Base-by-base conservation (phyloP, 2,329 filamentous ascomycete species). In the Epichloe baconii region DNA sequence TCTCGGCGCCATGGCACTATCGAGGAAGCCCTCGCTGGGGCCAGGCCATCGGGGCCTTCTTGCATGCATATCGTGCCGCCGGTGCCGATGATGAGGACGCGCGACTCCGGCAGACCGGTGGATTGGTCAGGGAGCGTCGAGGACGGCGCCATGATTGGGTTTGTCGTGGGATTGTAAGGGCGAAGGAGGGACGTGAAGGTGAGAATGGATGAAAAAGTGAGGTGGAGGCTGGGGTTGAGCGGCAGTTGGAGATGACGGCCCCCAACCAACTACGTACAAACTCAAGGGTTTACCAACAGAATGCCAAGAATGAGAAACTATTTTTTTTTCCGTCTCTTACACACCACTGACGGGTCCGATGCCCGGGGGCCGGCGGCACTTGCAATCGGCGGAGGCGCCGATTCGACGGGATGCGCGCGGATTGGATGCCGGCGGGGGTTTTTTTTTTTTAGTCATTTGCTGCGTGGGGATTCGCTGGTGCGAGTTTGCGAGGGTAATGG, bases 41-140 rank as follows among this genome's bases (percentile, higher is more conserved):
- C 76, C 50, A 95, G 80, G 1, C 90, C 90, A 57, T 88, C 80
- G 8, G 79, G 77, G 10, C 88, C 88, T 50, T 82, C 83, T 63
- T 85, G 82, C 90, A 96, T 95, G 70, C 88, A 95, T 61, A 95
- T 95, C 6, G 85, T 89, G 44, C 85, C 86, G 54, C 87, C 89
- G 12, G 90, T 95, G 72, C 94, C 91, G 67, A 95, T 87, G 61
- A 95, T 85, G 57, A 96, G 75, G 12, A 96, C 86, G 53, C 86
- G 77, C 23, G 87, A 88, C 66, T 94, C 88, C 11, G 84, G 85
- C 52, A 74, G 73, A 8, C 62, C 67, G 47, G 58, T 51, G 38
- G 56, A 50, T 37, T 46, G 47, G 5, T 36, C 26, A 19, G 40
- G n/a, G 12, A 45, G 14, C 15, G 47, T 23, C 15, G 48, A 53